phyloP scores from a whole-genome alignment of 1,284 basidiomycete species.

The Athelia sp. region DNA sequence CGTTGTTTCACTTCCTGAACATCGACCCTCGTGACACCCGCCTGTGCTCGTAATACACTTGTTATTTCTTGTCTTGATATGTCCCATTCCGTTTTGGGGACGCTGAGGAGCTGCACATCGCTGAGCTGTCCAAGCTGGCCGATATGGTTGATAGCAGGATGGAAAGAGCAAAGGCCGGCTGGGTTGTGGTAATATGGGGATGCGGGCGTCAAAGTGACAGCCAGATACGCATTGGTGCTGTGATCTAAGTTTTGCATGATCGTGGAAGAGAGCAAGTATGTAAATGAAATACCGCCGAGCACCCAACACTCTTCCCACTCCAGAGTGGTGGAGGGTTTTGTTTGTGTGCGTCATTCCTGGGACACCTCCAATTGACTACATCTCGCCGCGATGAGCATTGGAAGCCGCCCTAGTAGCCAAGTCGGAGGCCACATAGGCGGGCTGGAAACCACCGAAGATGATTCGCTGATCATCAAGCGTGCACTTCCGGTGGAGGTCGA shows the following conservation, averaged over 20 bases:
- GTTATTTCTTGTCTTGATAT: conserved; percentile 14
- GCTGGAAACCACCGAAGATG: conserved; percentile 71
- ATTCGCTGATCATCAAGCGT: conserved; percentile 82
- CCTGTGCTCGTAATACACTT: conserved; percentile 12
- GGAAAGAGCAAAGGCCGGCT: conserved; percentile 11
- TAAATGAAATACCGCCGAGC: not conserved
- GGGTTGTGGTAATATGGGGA: conserved; percentile 19
- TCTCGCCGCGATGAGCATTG: too few species aligned
- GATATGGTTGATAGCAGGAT: conserved; percentile 18
- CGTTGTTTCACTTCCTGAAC: conserved; percentile 21
- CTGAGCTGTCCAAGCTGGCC: conserved; percentile 23
- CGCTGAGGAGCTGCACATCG: conserved; percentile 25
- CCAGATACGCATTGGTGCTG: conserved; percentile 19
- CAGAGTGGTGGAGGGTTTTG: too few species aligned
- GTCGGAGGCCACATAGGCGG: conserved; percentile 84
- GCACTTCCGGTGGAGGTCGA: conserved; percentile 67
- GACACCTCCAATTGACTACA: too few species aligned
- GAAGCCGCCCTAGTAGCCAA: conserved; percentile 56
- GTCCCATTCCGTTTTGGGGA: conserved; percentile 22
- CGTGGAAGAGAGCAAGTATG: not conserved
- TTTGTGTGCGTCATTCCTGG: too few species aligned
- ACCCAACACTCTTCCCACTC: too few species aligned
- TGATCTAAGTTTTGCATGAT: conserved; percentile 12
- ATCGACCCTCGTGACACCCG: conserved; percentile 24
- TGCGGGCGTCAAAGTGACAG: conserved; percentile 19